Evolutionary conservation across 495 filamentous ascomycete genomes (phyloP).

Genomic region (Aspergillus homomorphus): DNA sequence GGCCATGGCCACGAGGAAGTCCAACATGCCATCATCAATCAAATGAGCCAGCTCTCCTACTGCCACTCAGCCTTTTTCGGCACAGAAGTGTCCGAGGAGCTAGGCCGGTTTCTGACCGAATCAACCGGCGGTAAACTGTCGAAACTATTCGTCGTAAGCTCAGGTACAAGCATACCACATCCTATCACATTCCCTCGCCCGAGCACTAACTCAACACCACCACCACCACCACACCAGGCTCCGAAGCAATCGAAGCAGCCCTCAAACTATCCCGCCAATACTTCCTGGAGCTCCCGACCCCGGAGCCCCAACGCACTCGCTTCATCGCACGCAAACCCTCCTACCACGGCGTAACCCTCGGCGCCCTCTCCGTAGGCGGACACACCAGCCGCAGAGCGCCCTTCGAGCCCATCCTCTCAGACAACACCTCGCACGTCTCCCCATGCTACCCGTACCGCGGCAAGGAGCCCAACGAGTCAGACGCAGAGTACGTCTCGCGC

Average conservation of each 20-base stretch:
- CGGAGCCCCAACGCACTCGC: constrained; percentile 48
- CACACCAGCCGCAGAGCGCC: constrained; percentile 60
- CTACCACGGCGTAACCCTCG: constrained; percentile 76
- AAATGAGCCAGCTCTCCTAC: constrained; percentile 50
- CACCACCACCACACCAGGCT: constrained; percentile 41
- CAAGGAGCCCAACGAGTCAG: constrained; percentile 45
- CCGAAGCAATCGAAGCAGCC: constrained; percentile 69
- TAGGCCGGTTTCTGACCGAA: constrained; percentile 41
- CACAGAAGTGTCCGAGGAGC: constrained; percentile 43
- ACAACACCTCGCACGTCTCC: constrained; percentile 61
- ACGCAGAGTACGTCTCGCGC: constrained; percentile 53
- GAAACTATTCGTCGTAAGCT: constrained; percentile 50
- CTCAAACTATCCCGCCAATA: constrained; percentile 64
- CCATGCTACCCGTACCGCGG: constrained; percentile 67
- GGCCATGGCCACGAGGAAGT: constrained; percentile 48
- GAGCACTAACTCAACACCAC: background rate
- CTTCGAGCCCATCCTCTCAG: constrained; percentile 63
- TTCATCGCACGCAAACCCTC: constrained; percentile 66
- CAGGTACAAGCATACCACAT: constrained; percentile 45
- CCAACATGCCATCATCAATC: constrained; percentile 43
- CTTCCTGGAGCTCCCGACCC: constrained; percentile 50
- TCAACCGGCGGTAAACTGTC: constrained; percentile 45
- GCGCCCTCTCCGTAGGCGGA: constrained; percentile 60
- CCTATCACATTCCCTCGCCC: background rate
- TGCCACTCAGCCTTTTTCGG: constrained; percentile 54